These are phyloP conservation scores for Cucurbita maxima DNA, from an alignment of 306 rosid genomes.

Conservation along the genomic window DNA sequence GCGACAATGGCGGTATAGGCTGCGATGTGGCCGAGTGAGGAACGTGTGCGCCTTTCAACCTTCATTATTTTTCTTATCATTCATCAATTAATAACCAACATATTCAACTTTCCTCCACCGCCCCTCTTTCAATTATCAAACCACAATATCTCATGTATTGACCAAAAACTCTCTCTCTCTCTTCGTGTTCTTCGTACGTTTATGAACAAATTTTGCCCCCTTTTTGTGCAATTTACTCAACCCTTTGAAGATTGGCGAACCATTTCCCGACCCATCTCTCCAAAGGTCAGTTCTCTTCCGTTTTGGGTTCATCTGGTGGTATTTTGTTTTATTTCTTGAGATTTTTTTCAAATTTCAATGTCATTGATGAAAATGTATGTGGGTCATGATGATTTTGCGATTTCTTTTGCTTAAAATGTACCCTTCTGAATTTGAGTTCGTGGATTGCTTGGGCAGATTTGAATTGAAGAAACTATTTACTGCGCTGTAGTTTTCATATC, in stretches of 20 bases:
- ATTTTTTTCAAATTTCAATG: not conserved
- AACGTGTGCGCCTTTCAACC: slow-evolving; percentile 1
- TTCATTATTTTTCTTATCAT: not conserved
- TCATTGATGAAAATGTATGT: not conserved
- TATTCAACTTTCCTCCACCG: slow-evolving; percentile 1
- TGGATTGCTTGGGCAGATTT: slow-evolving; percentile 3
- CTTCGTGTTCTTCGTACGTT: not conserved
- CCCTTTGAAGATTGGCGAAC: not conserved
- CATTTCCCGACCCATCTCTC: not conserved
- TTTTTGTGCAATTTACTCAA: not conserved
- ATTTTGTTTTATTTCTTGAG: not conserved
- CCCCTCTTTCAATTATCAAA: not conserved
- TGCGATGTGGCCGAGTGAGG: not conserved
- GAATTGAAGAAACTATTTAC: not conserved
- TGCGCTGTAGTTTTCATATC: slow-evolving; percentile 13
- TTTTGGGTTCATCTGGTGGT: not conserved
- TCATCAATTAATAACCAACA: slow-evolving; percentile 1
- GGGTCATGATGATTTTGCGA: not conserved
- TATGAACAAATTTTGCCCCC: not conserved
- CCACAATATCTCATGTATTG: not conserved
- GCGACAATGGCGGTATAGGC: slow-evolving; percentile 1
- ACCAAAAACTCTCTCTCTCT: not conserved
- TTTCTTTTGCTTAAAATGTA: not conserved
- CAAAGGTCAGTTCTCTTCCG: not conserved
- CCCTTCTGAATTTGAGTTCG: not conserved